A percentile compares a stretch with the other conserved stretches of the same genome.
phyloP scores from a whole-genome alignment of 345 rosid species.

The Tarenaya hassleriana region DNA sequence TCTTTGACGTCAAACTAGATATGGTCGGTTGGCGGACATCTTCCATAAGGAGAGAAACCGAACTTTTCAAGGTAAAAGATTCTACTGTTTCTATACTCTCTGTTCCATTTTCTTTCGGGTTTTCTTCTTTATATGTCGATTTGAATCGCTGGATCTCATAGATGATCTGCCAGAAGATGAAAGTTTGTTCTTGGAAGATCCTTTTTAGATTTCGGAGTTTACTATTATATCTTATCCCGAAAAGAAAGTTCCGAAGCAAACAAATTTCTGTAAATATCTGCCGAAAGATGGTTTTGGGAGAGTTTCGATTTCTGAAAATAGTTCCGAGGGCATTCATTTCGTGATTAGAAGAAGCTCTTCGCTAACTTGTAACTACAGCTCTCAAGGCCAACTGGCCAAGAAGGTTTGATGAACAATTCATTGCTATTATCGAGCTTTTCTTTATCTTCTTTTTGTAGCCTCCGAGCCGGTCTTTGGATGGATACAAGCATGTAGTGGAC shows the following conservation, averaged over 20 bases:
- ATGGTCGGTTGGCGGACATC: constrained; percentile 99
- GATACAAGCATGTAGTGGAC: constrained; percentile 90
- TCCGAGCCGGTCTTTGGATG: constrained; percentile 77
- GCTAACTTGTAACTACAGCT: no score
- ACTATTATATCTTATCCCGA: no score
- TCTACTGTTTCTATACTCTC: not conserved
- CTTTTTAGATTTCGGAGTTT: no score
- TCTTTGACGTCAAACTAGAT: constrained; percentile 59
- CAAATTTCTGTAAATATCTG: no score
- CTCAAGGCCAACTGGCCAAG: no score
- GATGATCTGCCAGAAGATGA: constrained; percentile 11
- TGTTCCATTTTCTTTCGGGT: not conserved
- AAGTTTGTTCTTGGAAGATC: no score
- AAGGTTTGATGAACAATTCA: no score
- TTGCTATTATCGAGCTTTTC: not conserved
- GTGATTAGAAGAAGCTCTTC: no score
- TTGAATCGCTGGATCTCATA: not conserved
- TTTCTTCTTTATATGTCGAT: not conserved
- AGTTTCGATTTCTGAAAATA: no score
- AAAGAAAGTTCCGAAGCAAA: no score
- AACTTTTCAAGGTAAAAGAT: constrained; percentile 57
- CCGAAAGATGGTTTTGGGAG: no score
- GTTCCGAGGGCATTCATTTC: no score
- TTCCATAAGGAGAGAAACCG: constrained; percentile 86
- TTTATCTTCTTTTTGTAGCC: constrained; percentile 43